Evolutionary conservation across 805 yeast genomes (phyloP).

Genomic region (Dipodascus geniculatus): DNA sequence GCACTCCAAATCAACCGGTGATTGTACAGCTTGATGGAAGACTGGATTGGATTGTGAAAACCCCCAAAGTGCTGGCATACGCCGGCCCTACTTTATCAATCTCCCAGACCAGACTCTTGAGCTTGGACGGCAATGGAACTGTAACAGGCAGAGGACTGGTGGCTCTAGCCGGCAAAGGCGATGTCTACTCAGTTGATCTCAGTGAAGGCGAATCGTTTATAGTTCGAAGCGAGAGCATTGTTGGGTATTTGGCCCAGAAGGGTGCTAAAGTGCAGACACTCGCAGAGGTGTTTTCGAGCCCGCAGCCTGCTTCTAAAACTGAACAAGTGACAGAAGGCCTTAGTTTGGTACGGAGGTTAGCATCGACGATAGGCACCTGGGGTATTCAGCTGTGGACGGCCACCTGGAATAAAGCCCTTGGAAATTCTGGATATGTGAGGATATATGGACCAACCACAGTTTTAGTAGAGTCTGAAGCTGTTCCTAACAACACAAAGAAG

Average conservation of each 20-base stretch:
- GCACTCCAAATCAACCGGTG: not conserved
- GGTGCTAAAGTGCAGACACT: not conserved
- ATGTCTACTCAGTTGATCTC: not conserved
- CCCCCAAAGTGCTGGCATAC: not conserved
- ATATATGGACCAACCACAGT: not conserved
- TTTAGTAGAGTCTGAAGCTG: not conserved
- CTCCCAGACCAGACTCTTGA: not conserved
- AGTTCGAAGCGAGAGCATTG: not conserved
- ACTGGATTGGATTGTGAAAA: not conserved
- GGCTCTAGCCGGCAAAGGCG: not conserved
- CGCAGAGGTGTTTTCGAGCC: not conserved
- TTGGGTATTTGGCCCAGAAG: not conserved
- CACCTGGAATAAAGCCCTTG: not conserved
- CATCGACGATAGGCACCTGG: not conserved
- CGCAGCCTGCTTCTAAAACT: not conserved
- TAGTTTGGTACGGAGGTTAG: not conserved
- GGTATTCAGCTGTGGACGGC: not conserved
- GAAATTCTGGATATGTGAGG: not conserved
- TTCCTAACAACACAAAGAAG: not conserved
- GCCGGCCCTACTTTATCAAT: not conserved
- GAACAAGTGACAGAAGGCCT: not conserved
- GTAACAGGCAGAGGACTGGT: not conserved
- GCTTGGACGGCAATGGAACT: not conserved
- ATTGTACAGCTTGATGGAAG: not conserved
- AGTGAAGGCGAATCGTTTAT: not conserved